These are phyloP conservation scores for Glomus cerebriforme DNA, from an alignment of 192 early-diverging fungal genomes.

Conservation along the genomic window DNA sequence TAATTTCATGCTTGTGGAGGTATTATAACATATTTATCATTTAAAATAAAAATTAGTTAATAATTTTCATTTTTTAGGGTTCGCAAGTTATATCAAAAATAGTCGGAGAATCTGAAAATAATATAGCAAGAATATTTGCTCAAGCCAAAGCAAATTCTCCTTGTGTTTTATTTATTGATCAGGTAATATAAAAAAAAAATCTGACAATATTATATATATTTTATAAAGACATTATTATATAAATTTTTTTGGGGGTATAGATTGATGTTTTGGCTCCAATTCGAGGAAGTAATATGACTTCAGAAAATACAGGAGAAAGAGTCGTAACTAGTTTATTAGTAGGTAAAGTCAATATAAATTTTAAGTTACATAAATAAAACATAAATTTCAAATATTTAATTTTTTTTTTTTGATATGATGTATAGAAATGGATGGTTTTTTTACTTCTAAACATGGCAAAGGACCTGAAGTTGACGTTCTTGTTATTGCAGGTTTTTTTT, in stretches of 20 bases:
- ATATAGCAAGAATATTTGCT: conserved; percentile 81
- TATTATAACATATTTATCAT: conserved; percentile 23
- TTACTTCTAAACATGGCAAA: conserved; percentile 41
- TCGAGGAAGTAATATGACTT: conserved; percentile 67
- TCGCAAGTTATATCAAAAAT: conserved; percentile 87
- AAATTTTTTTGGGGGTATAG: conserved; percentile 39
- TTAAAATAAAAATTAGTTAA: neutral
- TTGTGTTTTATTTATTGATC: conserved; percentile 91
- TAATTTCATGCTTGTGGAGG: conserved; percentile 84
- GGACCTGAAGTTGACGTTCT: conserved; percentile 59
- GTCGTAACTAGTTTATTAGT: conserved; percentile 87
- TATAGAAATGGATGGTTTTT: conserved; percentile 77
- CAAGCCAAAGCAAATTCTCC: conserved; percentile 82
- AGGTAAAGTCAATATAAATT: conserved; percentile 40
- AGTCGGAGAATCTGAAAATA: conserved; percentile 92
- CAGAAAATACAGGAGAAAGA: conserved; percentile 82
- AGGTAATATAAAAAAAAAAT: conserved; percentile 47
- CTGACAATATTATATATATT: neutral
- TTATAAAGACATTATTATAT: neutral
- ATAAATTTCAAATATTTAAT: neutral
- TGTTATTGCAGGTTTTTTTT: conserved; percentile 64
- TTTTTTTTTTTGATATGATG: no score
- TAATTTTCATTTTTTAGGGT: conserved; percentile 43
- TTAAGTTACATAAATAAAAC: neutral
- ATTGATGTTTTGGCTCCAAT: conserved; percentile 81